Percentiles rank a stretch among this genome's conserved stretches.
phyloP scores from a whole-genome alignment of 306 rosid species.

The Castanea sativa region DNA sequence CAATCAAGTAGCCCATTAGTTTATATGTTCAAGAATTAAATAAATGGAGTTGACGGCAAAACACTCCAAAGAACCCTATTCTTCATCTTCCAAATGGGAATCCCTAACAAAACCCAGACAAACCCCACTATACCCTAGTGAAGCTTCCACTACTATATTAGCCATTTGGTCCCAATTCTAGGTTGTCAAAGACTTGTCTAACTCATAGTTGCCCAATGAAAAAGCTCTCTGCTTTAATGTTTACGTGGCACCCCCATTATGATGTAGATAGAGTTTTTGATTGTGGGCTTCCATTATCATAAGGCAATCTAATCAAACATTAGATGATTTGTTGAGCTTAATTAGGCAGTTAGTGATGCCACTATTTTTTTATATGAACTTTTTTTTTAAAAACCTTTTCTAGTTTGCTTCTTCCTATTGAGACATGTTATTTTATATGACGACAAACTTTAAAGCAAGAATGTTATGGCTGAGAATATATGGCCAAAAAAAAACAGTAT shows the following conservation, averaged over 20 bases:
- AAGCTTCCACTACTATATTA: slow-evolving; percentile 42
- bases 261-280: neutral
- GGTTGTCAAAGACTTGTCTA: slow-evolving; percentile 34
- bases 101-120: slow-evolving; percentile 15
- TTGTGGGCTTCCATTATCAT: neutral
- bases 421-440: neutral
- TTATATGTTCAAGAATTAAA: slow-evolving; percentile 18
- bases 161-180: slow-evolving; percentile 22
- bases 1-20: slow-evolving; percentile 19
- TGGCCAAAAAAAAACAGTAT: too few species aligned
- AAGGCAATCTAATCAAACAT: slow-evolving; percentile 14
- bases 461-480: too few species aligned
- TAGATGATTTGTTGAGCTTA: slow-evolving; percentile 2
- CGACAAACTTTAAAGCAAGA: too few species aligned
- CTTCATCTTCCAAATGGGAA: slow-evolving; percentile 28
- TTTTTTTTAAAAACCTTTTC: neutral
- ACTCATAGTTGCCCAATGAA: slow-evolving; percentile 31
- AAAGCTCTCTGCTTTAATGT: slow-evolving; percentile 9
- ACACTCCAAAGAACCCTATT: slow-evolving; percentile 5
- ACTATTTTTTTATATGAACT: neutral
- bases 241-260: slow-evolving; percentile 19
- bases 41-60: slow-evolving; percentile 25
- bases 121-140: slow-evolving; percentile 26
- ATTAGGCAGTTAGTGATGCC: slow-evolving; percentile 27
- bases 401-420: slow-evolving; percentile 1